Base-by-base conservation (phyloP, 768 basidiomycete genomes). In the Boletellus emodensis region DNA sequence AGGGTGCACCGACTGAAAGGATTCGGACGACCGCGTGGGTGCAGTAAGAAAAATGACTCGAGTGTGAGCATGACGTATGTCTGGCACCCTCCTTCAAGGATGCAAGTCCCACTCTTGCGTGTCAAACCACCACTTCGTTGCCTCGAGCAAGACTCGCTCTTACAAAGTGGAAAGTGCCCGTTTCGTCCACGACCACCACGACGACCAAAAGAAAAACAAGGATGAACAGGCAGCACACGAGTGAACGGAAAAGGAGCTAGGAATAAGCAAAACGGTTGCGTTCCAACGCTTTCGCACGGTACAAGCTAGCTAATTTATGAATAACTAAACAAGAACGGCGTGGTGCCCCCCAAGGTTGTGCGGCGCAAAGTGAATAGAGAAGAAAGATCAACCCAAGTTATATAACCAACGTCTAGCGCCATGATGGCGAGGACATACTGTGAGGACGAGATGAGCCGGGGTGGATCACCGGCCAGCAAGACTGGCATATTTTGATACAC, bases 41-140 rank as follows among this genome's bases (percentile, higher is more conserved):
- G 24, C 6, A 20, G 40, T 40, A 24, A 40, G 40, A 40, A 22
- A 13, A 28, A 28, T 6, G 9, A 28, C 28, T 28, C 28, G 30
- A 30, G 30, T 11, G 9, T 30, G 9, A 30, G 30, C 30, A 30
- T 30, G 30, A 11, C 34, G 24, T 26, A 52, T 64, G 60, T 64
- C 38, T 48, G 58, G 62, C 56, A 36, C 33, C 39, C 57, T 54
- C n/a, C n/a, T n/a, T n/a, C n/a, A n/a, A n/a, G n/a, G n/a, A n/a
- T n/a, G n/a, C 55, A 51, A 9, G 14, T 48, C 22, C 18, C 28
- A 17, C 39, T 64, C 53, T 66, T 55, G 59, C 57, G 56, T 33
- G 64, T 55, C 55, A 66, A 65, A 66, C 64, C 63, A 65, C 61
- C 64, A 55, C 63, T 50, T 63, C 59, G 18, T 50, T 48, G 55